phyloP scores from a whole-genome alignment of 441 rosid genomes.

The Euphorbia celastroides region DNA sequence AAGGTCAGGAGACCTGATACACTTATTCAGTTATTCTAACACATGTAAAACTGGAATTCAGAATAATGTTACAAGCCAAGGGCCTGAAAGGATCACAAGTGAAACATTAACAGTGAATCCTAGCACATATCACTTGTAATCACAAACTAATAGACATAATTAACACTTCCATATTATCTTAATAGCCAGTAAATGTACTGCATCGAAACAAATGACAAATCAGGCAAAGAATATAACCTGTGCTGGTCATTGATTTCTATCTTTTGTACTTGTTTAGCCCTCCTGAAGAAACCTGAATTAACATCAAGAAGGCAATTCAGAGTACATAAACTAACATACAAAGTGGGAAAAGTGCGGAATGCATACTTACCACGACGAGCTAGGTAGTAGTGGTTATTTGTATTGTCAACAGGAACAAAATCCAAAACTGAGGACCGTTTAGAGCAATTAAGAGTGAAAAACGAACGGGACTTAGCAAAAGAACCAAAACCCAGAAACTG shows the following conservation, averaged over 20 bases:
- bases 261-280: slow-evolving; percentile 69
- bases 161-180: background rate
- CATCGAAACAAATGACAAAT: too few species aligned
- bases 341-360: background rate
- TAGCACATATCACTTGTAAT: too few species aligned
- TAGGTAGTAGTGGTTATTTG: slow-evolving; percentile 18
- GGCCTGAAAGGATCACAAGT: too few species aligned
- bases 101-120: too few species aligned
- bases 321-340: background rate
- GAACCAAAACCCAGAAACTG: slow-evolving; percentile 23
- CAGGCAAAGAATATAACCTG: slow-evolving; percentile 38
- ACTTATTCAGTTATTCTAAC: too few species aligned
- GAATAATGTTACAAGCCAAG: too few species aligned
- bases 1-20: slow-evolving; percentile 6
- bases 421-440: slow-evolving; percentile 33
- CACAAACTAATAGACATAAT: too few species aligned
- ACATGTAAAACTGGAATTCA: too few species aligned
- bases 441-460: slow-evolving; percentile 17
- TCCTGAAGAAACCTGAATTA: slow-evolving; percentile 62
- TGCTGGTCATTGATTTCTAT: slow-evolving; percentile 77
- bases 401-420: slow-evolving; percentile 30
- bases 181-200: too few species aligned
- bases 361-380: slow-evolving; percentile 47
- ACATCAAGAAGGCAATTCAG: background rate
- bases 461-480: slow-evolving; percentile 9